A percentile compares a stretch with the other conserved stretches of the same genome.
These are phyloP conservation scores for Phytophthora pluvialis DNA, from an alignment of 352 stramenopile genomes.

Conservation along the genomic window DNA sequence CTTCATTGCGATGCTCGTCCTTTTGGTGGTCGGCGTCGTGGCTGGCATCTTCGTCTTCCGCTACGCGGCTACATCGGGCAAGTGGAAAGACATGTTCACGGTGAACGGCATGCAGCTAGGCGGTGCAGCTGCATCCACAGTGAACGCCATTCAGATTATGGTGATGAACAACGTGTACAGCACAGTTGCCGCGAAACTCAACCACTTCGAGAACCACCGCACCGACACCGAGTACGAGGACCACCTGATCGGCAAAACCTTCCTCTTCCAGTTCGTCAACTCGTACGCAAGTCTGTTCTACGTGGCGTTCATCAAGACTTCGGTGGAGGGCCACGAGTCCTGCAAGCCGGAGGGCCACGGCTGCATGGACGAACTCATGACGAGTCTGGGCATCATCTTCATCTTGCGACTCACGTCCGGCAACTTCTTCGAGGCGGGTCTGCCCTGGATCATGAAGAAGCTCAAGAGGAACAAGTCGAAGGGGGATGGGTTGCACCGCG, in stretches of 20 bases:
- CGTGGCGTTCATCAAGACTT: conserved; percentile 85
- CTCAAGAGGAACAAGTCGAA: conserved; percentile 29
- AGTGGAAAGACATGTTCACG: conserved; percentile 69
- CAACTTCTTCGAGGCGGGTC: conserved; percentile 80
- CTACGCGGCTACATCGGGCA: conserved; percentile 53
- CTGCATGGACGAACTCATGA: conserved; percentile 85
- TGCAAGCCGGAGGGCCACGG: conserved; percentile 52
- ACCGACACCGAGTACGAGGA: conserved; percentile 97
- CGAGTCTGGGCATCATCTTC: conserved; percentile 81
- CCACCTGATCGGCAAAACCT: conserved; percentile 85
- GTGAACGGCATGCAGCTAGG: conserved; percentile 53
- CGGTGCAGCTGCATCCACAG: conserved; percentile 63
- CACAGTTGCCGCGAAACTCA: conserved; percentile 64
- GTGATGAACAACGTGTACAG: conserved; percentile 82
- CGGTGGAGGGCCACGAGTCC: conserved; percentile 49
- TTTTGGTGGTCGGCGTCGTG: conserved; percentile 72
- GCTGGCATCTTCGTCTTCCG: conserved; percentile 81
- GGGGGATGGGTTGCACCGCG: conserved; percentile 28
- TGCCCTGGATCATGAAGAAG: conserved; percentile 81
- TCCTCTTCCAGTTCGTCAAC: conserved; percentile 89
- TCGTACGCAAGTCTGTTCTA: conserved; percentile 86
- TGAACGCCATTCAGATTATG: conserved; percentile 86
- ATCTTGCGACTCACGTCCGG: conserved; percentile 68
- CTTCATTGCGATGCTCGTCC: conserved; percentile 74
- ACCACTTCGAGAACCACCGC: conserved; percentile 95